These are phyloP conservation scores for Boletus huronensis DNA, from an alignment of 768 basidiomycete species.

Conservation along the genomic window DNA sequence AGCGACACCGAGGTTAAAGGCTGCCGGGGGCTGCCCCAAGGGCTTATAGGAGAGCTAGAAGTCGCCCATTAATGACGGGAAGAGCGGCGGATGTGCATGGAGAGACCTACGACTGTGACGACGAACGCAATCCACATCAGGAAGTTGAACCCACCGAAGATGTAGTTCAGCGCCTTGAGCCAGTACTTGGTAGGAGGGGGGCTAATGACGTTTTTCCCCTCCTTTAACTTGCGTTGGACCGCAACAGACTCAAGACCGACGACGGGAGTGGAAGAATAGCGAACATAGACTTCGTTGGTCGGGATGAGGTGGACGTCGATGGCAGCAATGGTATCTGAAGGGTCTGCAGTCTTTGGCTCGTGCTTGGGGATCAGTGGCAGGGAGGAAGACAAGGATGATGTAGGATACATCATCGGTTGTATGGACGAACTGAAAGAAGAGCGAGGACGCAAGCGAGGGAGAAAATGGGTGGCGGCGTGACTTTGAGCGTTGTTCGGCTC, in stretches of 20 bases:
- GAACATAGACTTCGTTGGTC: conserved; percentile 39
- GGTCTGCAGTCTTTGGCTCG: conserved; percentile 18
- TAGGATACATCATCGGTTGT: too few species aligned
- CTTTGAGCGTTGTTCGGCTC: too few species aligned
- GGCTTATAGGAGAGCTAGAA: conserved; percentile 51
- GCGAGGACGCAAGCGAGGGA: too few species aligned
- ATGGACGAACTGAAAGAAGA: too few species aligned
- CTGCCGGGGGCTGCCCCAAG: conserved; percentile 40
- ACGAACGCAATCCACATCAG: conserved; percentile 55
- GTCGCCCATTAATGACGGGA: conserved; percentile 11
- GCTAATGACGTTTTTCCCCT: conserved; percentile 48
- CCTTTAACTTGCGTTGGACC: conserved; percentile 36
- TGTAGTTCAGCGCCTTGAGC: conserved; percentile 49
- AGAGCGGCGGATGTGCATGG: not conserved
- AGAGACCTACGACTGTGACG: conserved; percentile 38
- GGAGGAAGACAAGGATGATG: too few species aligned
- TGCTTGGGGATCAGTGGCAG: too few species aligned
- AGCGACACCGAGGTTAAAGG: conserved; percentile 50
- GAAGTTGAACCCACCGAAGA: conserved; percentile 58
- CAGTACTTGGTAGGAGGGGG: conserved; percentile 46
- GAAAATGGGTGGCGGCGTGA: too few species aligned
- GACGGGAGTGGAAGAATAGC: conserved; percentile 41
- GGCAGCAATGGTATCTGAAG: conserved; percentile 38
- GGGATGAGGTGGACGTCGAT: conserved; percentile 49
- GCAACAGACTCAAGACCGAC: conserved; percentile 48